Base-by-base conservation (phyloP, 345 rosid species). In the Citrus cavaleriei region DNA sequence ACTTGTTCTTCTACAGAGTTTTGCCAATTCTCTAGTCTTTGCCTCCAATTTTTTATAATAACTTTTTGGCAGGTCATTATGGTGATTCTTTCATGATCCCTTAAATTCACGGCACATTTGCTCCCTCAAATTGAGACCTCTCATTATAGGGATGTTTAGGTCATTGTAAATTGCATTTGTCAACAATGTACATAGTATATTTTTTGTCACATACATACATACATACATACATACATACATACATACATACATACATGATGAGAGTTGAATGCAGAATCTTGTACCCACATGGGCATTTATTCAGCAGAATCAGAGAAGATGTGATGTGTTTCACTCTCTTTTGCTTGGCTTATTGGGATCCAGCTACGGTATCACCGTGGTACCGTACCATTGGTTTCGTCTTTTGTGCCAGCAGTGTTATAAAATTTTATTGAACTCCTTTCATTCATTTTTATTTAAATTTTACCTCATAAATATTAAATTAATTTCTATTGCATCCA, bases 71-170 rank as follows among this genome's bases (percentile, higher is more conserved):
- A 37, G 59, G 37, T 16, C 18, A 16, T 49, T 7, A 35, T 72
- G 30, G n/a, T 25, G 60, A 8, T 46, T 30, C 28, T 64, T 22
- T 22, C 25, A 13, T 35, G 38, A 16, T 7, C 51, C 40, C 24
- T 74, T 74, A 3, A 65, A 25, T 75, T 67, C 68, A 83, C 0
- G 67, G 73, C 75, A 73, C 6, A 27, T 37, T 32, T 61, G 79
- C 73, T 76, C 81, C 80, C 81, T 34, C 19, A 57, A 55, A 18
- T 19, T 14, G 22, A 35, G 24, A 55, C 58, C 79, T 68, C 60
- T 18, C 3, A 13, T 0, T 34, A 37, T 67, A 55, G 79, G 73
- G 73, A 21, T 68, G 73, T 67, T 76, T 68, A 25, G 55, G 57
- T 77, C 10, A 24, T 55, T 24, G 37, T 5, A 28, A 54, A 21